A percentile compares a stretch with the other conserved stretches of the same genome.
Evolutionary conservation across 1,139 yeast species (phyloP).

Genomic region (Candida neerlandica): DNA sequence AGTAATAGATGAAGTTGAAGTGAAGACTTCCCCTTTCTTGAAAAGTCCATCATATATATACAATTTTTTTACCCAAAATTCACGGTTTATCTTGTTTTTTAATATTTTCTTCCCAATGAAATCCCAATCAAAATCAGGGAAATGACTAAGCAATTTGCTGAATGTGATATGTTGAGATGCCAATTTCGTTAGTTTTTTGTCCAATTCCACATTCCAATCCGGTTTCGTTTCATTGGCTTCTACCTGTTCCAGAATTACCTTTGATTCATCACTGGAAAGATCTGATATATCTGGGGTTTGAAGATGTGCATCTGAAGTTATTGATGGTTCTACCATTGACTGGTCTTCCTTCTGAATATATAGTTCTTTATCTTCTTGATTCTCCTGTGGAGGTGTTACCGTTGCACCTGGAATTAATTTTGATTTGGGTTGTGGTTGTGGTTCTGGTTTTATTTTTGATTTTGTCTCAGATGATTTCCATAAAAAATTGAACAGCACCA

Average conservation of each 20-base stretch:
- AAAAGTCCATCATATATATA: conserved; percentile 6
- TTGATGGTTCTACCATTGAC: background rate
- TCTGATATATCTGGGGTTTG: conserved; percentile 11
- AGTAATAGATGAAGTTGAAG: background rate
- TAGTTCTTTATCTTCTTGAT: background rate
- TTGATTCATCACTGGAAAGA: conserved; percentile 9
- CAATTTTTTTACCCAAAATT: conserved; percentile 1
- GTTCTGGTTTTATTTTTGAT: background rate
- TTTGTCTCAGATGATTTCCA: too few relatives aligned
- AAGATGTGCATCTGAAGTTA: conserved; percentile 1
- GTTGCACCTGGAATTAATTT: background rate
- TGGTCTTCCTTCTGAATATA: background rate
- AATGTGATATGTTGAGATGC: conserved; percentile 12
- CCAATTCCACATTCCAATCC: background rate
- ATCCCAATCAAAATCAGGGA: conserved; percentile 12
- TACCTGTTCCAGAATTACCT: background rate
- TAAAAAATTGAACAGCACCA: too few relatives aligned
- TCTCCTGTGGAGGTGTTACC: background rate
- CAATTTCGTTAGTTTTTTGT: background rate
- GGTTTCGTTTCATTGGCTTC: background rate
- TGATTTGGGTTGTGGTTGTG: background rate
- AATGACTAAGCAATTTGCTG: conserved; percentile 8
- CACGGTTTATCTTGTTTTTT: background rate
- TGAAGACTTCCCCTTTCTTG: conserved; percentile 12
- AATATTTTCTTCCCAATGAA: conserved; percentile 6